These are phyloP conservation scores for Ampelocalamus luodianensis DNA, from an alignment of 176 grass and related monocot genomes.

Conservation along the genomic window DNA sequence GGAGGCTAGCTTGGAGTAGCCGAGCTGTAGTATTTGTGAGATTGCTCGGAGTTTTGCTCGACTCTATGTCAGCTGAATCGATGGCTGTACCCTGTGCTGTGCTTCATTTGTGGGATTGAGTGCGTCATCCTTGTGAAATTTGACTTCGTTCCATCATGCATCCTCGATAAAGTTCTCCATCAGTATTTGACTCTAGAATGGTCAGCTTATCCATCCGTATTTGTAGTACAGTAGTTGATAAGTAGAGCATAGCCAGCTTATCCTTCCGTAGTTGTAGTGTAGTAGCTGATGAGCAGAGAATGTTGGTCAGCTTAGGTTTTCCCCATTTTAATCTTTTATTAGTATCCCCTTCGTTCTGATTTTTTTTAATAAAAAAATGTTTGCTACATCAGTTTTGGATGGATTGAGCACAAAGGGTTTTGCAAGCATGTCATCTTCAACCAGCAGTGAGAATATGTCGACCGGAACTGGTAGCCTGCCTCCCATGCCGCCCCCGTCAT, in stretches of 20 bases:
- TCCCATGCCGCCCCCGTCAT: constrained; percentile 51
- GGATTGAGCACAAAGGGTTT: constrained; percentile 61
- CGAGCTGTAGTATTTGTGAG: not conserved
- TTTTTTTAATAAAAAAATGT: not conserved
- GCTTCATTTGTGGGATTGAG: not conserved
- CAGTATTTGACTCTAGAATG: constrained; percentile 5
- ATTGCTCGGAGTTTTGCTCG: not conserved
- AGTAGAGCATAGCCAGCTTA: not conserved
- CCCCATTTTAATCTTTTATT: constrained; percentile 10
- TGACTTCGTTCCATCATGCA: not conserved
- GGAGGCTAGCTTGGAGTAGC: not conserved
- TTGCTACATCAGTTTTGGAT: constrained; percentile 38
- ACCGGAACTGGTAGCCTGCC: constrained; percentile 59
- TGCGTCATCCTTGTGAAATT: not conserved
- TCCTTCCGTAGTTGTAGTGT: not conserved
- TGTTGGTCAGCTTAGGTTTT: not conserved
- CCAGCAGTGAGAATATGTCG: constrained; percentile 46
- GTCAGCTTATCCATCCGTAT: not conserved
- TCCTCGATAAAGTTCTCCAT: not conserved
- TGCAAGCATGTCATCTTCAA: constrained; percentile 77
- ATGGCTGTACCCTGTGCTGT: not conserved
- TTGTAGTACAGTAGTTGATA: not conserved
- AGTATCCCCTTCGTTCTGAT: constrained; percentile 17
- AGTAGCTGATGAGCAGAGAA: not conserved
- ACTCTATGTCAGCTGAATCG: not conserved